Evolutionary conservation across 164 flowering plant genomes (phyloP).

Genomic region (Warburgia ugandensis): DNA sequence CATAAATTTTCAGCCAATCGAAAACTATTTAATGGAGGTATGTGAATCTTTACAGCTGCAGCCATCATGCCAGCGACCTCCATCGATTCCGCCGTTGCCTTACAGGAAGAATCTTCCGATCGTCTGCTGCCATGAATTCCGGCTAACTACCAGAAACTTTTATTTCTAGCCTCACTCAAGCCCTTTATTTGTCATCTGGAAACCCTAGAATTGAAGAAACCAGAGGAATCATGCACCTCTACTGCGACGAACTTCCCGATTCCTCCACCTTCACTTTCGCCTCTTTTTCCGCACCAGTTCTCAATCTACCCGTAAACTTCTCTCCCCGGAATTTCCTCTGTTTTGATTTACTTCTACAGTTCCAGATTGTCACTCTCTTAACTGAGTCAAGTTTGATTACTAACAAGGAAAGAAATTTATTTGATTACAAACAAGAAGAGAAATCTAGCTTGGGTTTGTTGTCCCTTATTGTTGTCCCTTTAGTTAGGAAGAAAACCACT

Average conservation of each 20-base stretch:
- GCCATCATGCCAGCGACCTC: slow-evolving; percentile 39
- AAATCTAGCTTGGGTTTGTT: background rate
- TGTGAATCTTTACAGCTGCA: no score
- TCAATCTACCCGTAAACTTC: background rate
- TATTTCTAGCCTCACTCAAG: slow-evolving; percentile 30
- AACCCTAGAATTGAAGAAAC: slow-evolving; percentile 97
- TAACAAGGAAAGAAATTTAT: background rate
- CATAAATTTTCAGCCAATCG: no score
- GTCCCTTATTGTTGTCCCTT: background rate
- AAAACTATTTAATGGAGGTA: no score
- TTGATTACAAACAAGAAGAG: no score
- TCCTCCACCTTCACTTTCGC: background rate
- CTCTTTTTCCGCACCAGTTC: background rate
- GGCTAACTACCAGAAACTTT: slow-evolving; percentile 24
- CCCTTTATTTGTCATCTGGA: slow-evolving; percentile 76
- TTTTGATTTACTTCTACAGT: background rate
- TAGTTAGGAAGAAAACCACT: slow-evolving; percentile 85
- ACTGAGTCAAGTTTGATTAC: background rate
- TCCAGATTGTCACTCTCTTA: background rate
- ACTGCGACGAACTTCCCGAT: slow-evolving; percentile 6
- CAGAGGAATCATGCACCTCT: slow-evolving; percentile 79
- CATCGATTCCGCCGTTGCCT: slow-evolving; percentile 32
- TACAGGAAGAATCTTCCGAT: slow-evolving; percentile 30
- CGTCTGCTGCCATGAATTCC: slow-evolving; percentile 15
- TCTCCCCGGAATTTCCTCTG: background rate